phyloP scores from a whole-genome alignment of 306 rosid genomes.

The Hippophae rhamnoides region DNA sequence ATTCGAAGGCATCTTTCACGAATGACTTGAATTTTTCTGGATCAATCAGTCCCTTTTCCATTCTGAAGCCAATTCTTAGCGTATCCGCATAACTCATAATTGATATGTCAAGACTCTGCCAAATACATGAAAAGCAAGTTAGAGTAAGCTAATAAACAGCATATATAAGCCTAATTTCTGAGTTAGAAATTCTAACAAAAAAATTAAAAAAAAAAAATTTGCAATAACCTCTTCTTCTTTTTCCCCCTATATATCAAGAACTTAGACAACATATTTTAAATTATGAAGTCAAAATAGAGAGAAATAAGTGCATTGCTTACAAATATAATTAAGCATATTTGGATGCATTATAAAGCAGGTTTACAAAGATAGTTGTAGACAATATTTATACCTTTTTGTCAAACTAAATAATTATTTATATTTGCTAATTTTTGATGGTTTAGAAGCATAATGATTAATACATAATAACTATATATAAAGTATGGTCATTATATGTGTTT shows the following conservation, averaged over 20 bases:
- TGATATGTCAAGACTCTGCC: constrained; percentile 33
- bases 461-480: background rate
- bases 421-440: background rate
- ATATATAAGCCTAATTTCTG: background rate
- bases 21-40: constrained; percentile 23
- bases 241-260: no score
- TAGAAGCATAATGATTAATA: background rate
- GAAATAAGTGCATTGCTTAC: no score
- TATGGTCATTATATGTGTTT: background rate
- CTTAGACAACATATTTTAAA: no score
- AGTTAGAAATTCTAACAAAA: background rate
- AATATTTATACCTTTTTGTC: no score
- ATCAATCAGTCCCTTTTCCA: constrained; percentile 29
- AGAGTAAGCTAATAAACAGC: background rate
- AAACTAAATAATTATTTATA: no score
- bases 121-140: background rate
- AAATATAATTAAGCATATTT: no score
- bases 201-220: no score
- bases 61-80: constrained; percentile 24
- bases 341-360: no score
- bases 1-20: constrained; percentile 35
- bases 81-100: constrained; percentile 35
- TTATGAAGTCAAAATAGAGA: no score
- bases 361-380: no score
- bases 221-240: no score